Evolutionary conservation across 2,329 filamentous ascomycete genomes (phyloP).

Genomic region (Colletotrichum camelliae): DNA sequence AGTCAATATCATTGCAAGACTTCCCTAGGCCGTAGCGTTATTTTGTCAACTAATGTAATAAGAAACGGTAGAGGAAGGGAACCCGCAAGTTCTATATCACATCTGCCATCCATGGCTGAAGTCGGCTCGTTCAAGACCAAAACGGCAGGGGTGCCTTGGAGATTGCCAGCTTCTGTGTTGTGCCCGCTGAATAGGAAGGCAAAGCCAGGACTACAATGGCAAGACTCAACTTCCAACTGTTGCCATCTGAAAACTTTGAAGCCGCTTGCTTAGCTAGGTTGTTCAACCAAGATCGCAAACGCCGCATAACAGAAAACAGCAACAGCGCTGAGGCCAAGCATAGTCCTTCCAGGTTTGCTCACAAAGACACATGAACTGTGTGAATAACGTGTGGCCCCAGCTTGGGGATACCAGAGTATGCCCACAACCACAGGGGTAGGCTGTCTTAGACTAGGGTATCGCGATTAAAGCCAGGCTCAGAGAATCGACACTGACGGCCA

Average conservation of each 20-base stretch:
- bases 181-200: constrained; percentile 23
- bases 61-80: neutral
- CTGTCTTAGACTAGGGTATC: neutral
- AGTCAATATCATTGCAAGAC: neutral
- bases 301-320: no score
- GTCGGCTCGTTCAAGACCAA: constrained; percentile 74
- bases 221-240: constrained; percentile 76
- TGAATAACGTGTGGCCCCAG: constrained; percentile 27
- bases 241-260: constrained; percentile 72
- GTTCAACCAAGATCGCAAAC: constrained; percentile 31
- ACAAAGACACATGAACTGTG: constrained; percentile 28
- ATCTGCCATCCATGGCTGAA: constrained; percentile 75
- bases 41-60: neutral
- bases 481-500: no score
- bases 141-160: neutral
- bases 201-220: constrained; percentile 80
- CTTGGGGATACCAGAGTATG: constrained; percentile 27
- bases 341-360: neutral
- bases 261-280: constrained; percentile 66
- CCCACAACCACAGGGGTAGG: neutral
- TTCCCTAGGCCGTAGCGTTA: neutral
- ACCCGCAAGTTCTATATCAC: constrained; percentile 38
- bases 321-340: no score
- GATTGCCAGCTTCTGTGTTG: neutral
- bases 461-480: no score